Percentiles rank a stretch among this genome's conserved stretches.
Conservation (phyloP, 768 basidiomycete species). For the Psilocybe cyanescens region DNA sequence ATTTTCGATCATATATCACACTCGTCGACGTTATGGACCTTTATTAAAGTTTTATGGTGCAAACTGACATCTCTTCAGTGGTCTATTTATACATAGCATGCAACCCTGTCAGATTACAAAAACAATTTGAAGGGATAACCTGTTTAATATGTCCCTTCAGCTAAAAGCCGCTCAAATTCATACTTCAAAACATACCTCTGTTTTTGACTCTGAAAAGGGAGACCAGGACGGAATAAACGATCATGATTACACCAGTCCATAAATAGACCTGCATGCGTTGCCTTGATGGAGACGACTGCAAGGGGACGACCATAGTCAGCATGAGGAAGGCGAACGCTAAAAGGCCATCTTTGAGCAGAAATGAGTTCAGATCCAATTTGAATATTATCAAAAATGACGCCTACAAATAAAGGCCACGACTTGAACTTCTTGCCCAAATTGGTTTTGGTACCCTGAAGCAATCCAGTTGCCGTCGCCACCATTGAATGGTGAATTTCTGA, state of each 20-base stretch:
- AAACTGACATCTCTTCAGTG: neutral
- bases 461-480: constrained; percentile 77
- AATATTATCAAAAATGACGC: constrained; percentile 33
- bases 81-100: constrained; percentile 2
- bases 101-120: constrained; percentile 41
- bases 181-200: constrained; percentile 56
- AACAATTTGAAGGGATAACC: constrained; percentile 85
- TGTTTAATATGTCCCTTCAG: constrained; percentile 25
- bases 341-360: constrained; percentile 70
- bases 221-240: constrained; percentile 86
- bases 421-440: constrained; percentile 92
- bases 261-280: constrained; percentile 90
- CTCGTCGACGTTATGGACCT: neutral
- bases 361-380: constrained; percentile 1
- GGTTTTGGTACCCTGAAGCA: constrained; percentile 85
- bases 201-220: constrained; percentile 93
- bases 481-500: constrained; percentile 76
- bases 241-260: constrained; percentile 80
- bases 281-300: constrained; percentile 67
- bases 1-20: neutral
- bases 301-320: constrained; percentile 81
- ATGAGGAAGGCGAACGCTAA: constrained; percentile 80
- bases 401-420: constrained; percentile 85
- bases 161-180: neutral
- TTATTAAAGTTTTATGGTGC: constrained; percentile 7